phyloP scores from a whole-genome alignment of 2,329 filamentous ascomycete species.

The Neonectria coccinea region DNA sequence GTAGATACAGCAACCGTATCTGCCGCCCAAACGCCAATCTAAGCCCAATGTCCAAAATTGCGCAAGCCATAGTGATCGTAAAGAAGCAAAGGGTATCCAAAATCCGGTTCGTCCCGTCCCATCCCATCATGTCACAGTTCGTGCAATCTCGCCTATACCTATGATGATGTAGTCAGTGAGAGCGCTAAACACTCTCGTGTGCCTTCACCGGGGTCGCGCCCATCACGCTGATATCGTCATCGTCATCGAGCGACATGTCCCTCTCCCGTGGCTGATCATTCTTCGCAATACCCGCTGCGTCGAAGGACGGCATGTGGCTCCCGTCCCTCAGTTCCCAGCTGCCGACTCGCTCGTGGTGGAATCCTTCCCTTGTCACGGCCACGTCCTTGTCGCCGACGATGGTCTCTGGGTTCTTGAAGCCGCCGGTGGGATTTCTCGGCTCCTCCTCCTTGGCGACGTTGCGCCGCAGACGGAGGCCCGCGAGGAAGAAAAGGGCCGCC shows the following conservation, averaged over 20 bases:
- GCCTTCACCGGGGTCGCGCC: constrained; percentile 53
- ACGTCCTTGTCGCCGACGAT: constrained; percentile 59
- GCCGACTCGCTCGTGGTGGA: constrained; percentile 58
- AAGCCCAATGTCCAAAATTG: background rate
- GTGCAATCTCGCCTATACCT: background rate
- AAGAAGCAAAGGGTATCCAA: constrained; percentile 39
- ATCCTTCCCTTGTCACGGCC: constrained; percentile 53
- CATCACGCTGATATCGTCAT: constrained; percentile 52
- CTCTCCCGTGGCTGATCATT: constrained; percentile 37
- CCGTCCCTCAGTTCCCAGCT: constrained; percentile 61
- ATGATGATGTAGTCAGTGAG: background rate
- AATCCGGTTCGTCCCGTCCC: constrained; percentile 12
- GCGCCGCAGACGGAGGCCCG: constrained; percentile 49
- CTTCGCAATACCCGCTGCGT: constrained; percentile 41
- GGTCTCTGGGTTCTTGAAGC: constrained; percentile 61
- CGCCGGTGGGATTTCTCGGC: constrained; percentile 43
- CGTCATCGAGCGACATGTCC: constrained; percentile 40
- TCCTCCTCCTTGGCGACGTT: constrained; percentile 22
- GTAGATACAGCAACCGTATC: background rate
- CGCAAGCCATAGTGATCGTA: constrained; percentile 10
- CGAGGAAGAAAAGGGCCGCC: constrained; percentile 49
- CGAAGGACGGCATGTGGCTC: constrained; percentile 23
- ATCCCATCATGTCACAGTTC: background rate
- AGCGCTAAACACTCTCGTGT: constrained; percentile 53
- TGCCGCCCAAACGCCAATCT: background rate